Percentiles rank a stretch among this genome's conserved stretches.
Conservation (phyloP, 768 basidiomycete species). For the Coprinopsis cinerea region DNA sequence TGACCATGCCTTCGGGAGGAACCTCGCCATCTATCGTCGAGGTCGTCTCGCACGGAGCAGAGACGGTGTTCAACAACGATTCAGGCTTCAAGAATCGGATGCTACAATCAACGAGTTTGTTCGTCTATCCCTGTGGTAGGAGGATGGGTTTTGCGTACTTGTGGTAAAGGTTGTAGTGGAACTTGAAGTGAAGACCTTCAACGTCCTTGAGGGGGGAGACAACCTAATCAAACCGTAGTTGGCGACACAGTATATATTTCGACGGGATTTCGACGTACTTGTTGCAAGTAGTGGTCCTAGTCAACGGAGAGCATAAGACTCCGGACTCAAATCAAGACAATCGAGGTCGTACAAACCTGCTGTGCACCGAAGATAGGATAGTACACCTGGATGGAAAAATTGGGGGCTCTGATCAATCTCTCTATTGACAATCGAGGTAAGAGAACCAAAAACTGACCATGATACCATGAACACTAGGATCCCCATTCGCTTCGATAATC, state of each 20-base stretch:
- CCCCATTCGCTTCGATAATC: slow-evolving; percentile 92
- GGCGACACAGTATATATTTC: not conserved
- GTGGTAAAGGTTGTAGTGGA: slow-evolving; percentile 91
- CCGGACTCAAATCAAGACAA: not conserved
- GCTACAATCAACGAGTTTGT: slow-evolving; percentile 33
- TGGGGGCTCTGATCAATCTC: not conserved
- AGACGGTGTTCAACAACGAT: slow-evolving; percentile 49
- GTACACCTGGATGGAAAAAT: slow-evolving; percentile 57
- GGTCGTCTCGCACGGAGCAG: slow-evolving; percentile 23
- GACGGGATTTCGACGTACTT: slow-evolving; percentile 38
- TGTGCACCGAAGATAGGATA: slow-evolving; percentile 92
- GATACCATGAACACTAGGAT: slow-evolving; percentile 80
- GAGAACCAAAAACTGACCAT: slow-evolving; percentile 57
- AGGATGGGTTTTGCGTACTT: slow-evolving; percentile 49
- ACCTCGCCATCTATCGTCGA: slow-evolving; percentile 40
- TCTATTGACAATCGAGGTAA: not conserved
- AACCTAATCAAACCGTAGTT: slow-evolving; percentile 40
- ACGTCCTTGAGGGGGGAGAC: slow-evolving; percentile 97
- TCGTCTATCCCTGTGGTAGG: not conserved
- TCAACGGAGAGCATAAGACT: not conserved
- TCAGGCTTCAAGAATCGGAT: slow-evolving; percentile 87
- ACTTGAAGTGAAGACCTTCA: slow-evolving; percentile 94
- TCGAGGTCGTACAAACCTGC: slow-evolving; percentile 52
- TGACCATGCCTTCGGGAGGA: slow-evolving; percentile 81
- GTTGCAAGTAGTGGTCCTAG: slow-evolving; percentile 96